Base-by-base conservation (phyloP, 208 protist species). In the Wallacemonas sp. region DNA sequence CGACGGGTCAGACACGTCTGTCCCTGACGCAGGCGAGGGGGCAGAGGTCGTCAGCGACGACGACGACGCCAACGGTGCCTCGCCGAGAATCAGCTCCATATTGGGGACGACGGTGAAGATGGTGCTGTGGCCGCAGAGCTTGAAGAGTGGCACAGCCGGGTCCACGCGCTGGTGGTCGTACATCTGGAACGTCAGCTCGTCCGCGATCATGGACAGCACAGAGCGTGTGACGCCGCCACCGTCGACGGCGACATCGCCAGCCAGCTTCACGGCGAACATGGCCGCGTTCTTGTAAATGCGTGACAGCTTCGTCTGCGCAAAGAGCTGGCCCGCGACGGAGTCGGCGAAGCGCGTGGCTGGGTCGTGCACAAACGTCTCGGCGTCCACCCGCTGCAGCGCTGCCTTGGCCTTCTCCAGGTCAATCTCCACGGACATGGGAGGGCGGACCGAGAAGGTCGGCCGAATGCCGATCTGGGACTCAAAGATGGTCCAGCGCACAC, bases 101-200 rank as follows among this genome's bases (percentile, higher is more conserved):
- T 96, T 96, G 26, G 91, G 91, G 30, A 94, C 85, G 0, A 94
- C 67, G 19, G 72, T 93, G 74, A 90, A 86, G 52, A 93, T 75
- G 43, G 79, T 96, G 68, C 81, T 92, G 78, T 96, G 91, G 14
- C 49, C 63, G 56, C 82, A 85, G 12, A 93, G 77, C 62, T 81
- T 77, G 65, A 94, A 94, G 21, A 96, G 83, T 24, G 91, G 88
- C 61, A 96, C 65, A 27, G 82, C 41, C 3, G 91, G 91, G 33
- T 94, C 85, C 3, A 69, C 54, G 21, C 86, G 90, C 11, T 57
- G 52, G 27, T 85, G 83, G 16, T 61, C 70, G 14, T 70, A 56
- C 14, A 77, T 66, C 26, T 78, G 81, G 65, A 86, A 96, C 41
- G 71, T 91, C 36, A 96, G 61, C 72, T 96, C 90, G 60, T 96